Base-by-base conservation (phyloP, 768 basidiomycete genomes). In the Amanita jacksonii region DNA sequence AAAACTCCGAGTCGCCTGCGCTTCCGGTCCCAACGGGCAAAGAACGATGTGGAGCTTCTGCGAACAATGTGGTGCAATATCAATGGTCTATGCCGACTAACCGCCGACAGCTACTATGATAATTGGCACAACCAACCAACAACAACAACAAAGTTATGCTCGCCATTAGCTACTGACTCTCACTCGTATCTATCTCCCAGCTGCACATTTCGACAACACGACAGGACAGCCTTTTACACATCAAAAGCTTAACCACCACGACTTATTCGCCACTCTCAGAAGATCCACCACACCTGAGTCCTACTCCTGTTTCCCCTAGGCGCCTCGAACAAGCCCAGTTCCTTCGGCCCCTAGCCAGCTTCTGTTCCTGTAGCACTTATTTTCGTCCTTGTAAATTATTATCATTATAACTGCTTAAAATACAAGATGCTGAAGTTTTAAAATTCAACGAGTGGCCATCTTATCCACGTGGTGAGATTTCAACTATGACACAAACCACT, bases 31-130 rank as follows among this genome's bases (percentile, higher is more conserved):
- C 48, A 76, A 77, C 50, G 85, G 85, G 49, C 76, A 74, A 58
- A 70, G 81, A 49, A 79, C 84, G 13, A 87, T 89, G 84, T 89
- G 86, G 86, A 81, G 79, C 55, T 81, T 84, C 59, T 89, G 86
- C 61, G 85, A 87, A 70, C 73, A 86, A 67, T 89, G 86, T 60
- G 86, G 86, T 62, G 81, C 86, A 46, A 87, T 89, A 61, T 85
- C 85, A 50, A 87, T 87, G 80, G 81, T 89, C 63, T 81, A 87
- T 57, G 72, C 71, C 62, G 80, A 84, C 62, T 81, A 64, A 67
- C 43, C n/a, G 13, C 13, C 9, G 34, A 18, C 8, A 10, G 18
- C 19, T 8, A 36, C 23, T 2, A 22, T 9, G 19, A 35, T 20
- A 31, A 28, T 35, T 38, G 12, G n/a, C 18, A 22, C 24, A 45